phyloP scores from a whole-genome alignment of 352 stramenopile genomes.

The Globisporangium apiculatum region DNA sequence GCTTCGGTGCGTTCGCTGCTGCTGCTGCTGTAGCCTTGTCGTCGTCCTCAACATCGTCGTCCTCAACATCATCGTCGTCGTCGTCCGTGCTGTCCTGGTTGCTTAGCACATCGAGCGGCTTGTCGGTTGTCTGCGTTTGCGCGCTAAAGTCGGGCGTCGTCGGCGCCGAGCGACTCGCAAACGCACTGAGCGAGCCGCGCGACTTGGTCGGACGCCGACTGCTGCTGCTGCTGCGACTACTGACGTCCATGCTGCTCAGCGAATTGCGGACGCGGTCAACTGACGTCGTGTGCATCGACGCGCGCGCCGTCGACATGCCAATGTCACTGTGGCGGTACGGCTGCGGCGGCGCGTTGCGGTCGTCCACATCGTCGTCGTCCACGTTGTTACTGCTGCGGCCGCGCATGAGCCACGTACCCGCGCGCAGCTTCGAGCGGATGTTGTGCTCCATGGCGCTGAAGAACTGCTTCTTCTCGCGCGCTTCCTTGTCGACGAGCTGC shows the following conservation, averaged over 20 bases:
- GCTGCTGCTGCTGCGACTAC: constrained; percentile 7
- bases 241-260: constrained; percentile 24
- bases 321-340: constrained; percentile 17
- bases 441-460: constrained; percentile 97
- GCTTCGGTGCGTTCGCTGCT: constrained; percentile 30
- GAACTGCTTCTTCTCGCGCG: constrained; percentile 81
- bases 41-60: constrained; percentile 9
- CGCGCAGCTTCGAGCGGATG: constrained; percentile 84
- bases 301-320: constrained; percentile 5
- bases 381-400: constrained; percentile 22
- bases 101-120: constrained; percentile 17
- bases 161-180: constrained; percentile 36
- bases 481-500: constrained; percentile 71
- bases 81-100: constrained; percentile 31
- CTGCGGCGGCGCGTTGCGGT: constrained; percentile 14
- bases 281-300: neutral
- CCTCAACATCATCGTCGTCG: constrained; percentile 25
- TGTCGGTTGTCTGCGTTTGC: constrained; percentile 9
- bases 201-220: constrained; percentile 1
- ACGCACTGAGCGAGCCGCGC: constrained; percentile 5
- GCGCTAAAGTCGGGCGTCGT: constrained; percentile 34
- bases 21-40: neutral
- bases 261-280: constrained; percentile 10
- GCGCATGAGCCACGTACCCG: constrained; percentile 50
- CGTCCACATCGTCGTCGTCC: constrained; percentile 7